Evolutionary conservation across 2,329 filamentous ascomycete species (phyloP).

Genomic region (Ascosphaera apis): DNA sequence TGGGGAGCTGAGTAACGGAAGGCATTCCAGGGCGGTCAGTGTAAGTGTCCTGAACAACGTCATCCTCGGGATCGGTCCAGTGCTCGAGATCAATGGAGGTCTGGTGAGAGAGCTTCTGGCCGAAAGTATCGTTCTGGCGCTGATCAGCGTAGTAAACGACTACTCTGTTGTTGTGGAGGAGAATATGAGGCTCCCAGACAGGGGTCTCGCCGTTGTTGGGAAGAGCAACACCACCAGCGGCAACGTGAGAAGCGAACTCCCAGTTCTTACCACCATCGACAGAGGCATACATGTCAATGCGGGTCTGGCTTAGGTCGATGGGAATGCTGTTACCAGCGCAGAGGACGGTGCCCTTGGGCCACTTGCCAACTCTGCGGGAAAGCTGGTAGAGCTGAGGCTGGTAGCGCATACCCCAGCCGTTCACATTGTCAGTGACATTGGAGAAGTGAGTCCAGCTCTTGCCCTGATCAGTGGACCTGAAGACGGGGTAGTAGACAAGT

Average conservation of each 20-base stretch:
- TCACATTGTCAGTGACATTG: constrained; percentile 37
- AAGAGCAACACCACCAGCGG: constrained; percentile 35
- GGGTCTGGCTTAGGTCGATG: constrained; percentile 34
- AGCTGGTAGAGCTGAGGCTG: constrained; percentile 47
- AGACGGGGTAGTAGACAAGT: constrained; percentile 28
- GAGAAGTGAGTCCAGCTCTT: constrained; percentile 40
- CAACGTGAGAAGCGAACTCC: constrained; percentile 44
- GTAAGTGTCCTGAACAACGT: constrained; percentile 34
- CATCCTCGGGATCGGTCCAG: constrained; percentile 37
- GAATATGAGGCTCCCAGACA: constrained; percentile 50
- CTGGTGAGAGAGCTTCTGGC: constrained; percentile 48
- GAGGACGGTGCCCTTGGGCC: constrained; percentile 38
- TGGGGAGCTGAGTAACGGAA: constrained; percentile 33
- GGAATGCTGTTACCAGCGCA: constrained; percentile 33
- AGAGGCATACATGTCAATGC: constrained; percentile 47
- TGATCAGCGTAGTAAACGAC: constrained; percentile 52
- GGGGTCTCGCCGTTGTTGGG: constrained; percentile 43
- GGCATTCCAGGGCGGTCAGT: constrained; percentile 46
- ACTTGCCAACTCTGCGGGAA: constrained; percentile 32
- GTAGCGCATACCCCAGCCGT: constrained; percentile 42
- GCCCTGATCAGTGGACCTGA: constrained; percentile 29
- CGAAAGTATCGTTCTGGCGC: constrained; percentile 35
- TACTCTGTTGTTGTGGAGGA: constrained; percentile 33
- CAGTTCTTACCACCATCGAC: constrained; percentile 37
- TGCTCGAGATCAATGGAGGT: constrained; percentile 32